Evolutionary conservation across 2,329 filamentous ascomycete genomes (phyloP).

Genomic region (Epichloe hybrida): DNA sequence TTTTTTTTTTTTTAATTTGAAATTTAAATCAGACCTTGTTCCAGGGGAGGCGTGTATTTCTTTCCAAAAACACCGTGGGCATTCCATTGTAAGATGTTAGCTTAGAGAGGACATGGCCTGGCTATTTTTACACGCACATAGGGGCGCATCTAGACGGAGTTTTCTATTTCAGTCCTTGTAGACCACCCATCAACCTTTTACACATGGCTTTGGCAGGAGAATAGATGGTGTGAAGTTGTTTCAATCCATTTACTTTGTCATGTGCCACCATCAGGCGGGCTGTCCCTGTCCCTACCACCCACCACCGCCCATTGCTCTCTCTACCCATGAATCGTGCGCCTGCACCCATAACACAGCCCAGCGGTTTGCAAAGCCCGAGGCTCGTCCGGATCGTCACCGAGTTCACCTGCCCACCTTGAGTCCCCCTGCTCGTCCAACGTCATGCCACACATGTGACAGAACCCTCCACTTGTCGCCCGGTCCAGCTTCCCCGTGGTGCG

Average conservation of each 20-base stretch:
- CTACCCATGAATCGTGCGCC: conserved; percentile 45
- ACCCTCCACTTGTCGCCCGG: conserved; percentile 24
- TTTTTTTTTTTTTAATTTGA: neutral
- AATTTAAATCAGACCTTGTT: neutral
- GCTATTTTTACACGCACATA: neutral
- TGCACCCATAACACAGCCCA: conserved; percentile 60
- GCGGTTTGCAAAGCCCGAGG: conserved; percentile 12
- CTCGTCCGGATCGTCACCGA: conserved; percentile 29
- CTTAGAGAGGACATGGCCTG: neutral
- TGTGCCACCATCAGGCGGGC: neutral
- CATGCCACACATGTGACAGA: conserved; percentile 58
- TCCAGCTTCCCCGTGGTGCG: conserved; percentile 76
- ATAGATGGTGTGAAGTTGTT: neutral
- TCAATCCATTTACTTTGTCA: neutral
- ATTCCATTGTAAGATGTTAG: conserved; percentile 2
- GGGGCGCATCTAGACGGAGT: conserved; percentile 7
- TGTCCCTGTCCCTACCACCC: neutral
- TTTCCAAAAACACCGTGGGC: conserved; percentile 5
- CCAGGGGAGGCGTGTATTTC: neutral
- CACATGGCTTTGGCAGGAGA: neutral
- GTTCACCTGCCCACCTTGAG: conserved; percentile 48
- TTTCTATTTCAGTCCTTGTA: conserved; percentile 3
- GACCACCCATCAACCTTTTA: neutral
- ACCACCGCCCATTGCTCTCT: neutral
- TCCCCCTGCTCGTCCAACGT: conserved; percentile 48